phyloP scores from a whole-genome alignment of 129 eudicot genomes.

The Flaveria trinervia region DNA sequence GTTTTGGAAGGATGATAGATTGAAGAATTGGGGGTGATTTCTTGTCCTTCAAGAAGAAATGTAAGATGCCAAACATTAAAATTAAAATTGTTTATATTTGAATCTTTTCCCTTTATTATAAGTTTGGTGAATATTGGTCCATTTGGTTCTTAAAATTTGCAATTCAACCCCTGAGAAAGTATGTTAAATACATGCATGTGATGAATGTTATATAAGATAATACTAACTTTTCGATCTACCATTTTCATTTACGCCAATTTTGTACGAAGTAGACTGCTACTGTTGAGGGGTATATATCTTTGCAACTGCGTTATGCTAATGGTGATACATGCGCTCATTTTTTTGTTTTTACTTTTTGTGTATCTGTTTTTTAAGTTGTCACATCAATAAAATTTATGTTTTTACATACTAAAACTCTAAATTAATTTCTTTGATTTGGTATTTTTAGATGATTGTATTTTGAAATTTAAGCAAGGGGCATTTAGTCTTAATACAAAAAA shows the following conservation, averaged over 20 bases:
- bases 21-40: constrained; percentile 25
- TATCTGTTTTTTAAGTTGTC: too few species aligned
- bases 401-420: too few species aligned
- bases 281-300: too few species aligned
- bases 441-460: too few species aligned
- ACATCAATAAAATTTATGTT: too few species aligned
- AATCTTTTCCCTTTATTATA: not conserved
- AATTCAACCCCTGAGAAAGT: not conserved
- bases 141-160: not conserved
- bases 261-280: not conserved
- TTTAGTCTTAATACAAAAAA: too few species aligned
- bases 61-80: not conserved
- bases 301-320: too few species aligned
- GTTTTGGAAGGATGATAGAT: constrained; percentile 33
- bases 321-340: too few species aligned
- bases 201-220: not conserved
- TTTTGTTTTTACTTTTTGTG: too few species aligned
- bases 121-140: not conserved
- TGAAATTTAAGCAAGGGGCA: too few species aligned
- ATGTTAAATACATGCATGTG: not conserved
- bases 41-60: constrained; percentile 37
- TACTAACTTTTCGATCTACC: not conserved
- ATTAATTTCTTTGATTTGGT: too few species aligned
- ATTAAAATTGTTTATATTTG: not conserved
- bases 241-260: not conserved